Percentiles rank a stretch among this genome's conserved stretches.
These are phyloP conservation scores for Aspergillus pseudonomiae DNA, from an alignment of 2,329 filamentous ascomycete genomes.

Conservation along the genomic window DNA sequence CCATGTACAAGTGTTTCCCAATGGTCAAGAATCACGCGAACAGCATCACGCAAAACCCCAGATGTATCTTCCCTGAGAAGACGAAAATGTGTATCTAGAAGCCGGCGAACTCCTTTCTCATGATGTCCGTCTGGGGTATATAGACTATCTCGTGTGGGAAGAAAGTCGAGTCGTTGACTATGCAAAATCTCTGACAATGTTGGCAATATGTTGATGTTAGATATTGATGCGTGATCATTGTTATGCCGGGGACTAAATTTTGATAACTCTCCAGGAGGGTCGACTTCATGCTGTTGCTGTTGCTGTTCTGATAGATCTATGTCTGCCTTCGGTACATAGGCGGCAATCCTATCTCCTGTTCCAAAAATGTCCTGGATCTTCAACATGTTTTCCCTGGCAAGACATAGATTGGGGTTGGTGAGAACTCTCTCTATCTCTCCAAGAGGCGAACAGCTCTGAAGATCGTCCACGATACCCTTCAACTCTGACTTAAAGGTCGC, in stretches of 20 bases:
- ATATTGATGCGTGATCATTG: not conserved
- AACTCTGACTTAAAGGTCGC: slow-evolving; percentile 9
- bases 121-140: not conserved
- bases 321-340: not conserved
- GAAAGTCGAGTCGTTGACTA: not conserved
- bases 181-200: not conserved
- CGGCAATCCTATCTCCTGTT: not conserved
- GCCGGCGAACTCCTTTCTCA: not conserved
- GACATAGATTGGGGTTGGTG: not conserved
- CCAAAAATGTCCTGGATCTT: not conserved
- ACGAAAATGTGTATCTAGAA: not conserved
- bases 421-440: not conserved
- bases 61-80: not conserved
- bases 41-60: not conserved
- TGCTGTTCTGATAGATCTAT: not conserved
- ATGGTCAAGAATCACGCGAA: not conserved
- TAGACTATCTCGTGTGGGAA: not conserved
- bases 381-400: not conserved
- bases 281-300: not conserved
- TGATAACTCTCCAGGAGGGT: not conserved
- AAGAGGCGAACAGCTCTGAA: not conserved
- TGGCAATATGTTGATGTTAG: not conserved
- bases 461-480: slow-evolving; percentile 4
- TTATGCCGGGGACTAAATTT: not conserved
- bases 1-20: not conserved